A percentile compares a stretch with the other conserved stretches of the same genome.
phyloP scores from a whole-genome alignment of 2,329 filamentous ascomycete species.

The Trichoderma guizhouense region DNA sequence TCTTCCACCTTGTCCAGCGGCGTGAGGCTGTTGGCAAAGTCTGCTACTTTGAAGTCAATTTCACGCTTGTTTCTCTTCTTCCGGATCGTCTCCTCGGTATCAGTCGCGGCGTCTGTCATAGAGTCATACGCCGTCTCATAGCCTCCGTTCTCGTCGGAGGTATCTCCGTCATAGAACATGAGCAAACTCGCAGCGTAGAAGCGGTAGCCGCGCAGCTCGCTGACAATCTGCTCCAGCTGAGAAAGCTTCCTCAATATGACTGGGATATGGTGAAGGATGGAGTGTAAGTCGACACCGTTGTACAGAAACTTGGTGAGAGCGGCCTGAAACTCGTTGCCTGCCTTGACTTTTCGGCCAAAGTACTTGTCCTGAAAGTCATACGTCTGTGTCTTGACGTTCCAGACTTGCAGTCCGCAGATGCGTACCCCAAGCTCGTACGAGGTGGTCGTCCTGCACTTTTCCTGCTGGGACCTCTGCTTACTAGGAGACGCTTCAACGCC shows the following conservation, averaged over 20 bases:
- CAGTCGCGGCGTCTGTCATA: constrained; percentile 56
- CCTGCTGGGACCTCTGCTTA: constrained; percentile 87
- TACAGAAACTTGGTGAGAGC: constrained; percentile 88
- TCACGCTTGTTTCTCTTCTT: constrained; percentile 51
- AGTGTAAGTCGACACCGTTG: constrained; percentile 77
- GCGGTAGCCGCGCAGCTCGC: constrained; percentile 75
- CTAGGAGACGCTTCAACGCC: constrained; percentile 87
- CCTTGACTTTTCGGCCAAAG: constrained; percentile 83
- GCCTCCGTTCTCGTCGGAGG: constrained; percentile 45
- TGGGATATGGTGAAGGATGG: constrained; percentile 83
- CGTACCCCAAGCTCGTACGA: constrained; percentile 88
- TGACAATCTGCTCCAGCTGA: constrained; percentile 78
- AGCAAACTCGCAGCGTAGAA: constrained; percentile 94
- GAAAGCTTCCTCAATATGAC: constrained; percentile 79
- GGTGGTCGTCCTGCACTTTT: constrained; percentile 90
- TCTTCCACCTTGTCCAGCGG: constrained; percentile 68
- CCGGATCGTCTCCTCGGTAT: constrained; percentile 52
- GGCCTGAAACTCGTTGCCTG: constrained; percentile 82
- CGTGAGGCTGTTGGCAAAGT: constrained; percentile 97
- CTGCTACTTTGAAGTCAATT: constrained; percentile 94
- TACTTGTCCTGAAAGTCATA: constrained; percentile 99
- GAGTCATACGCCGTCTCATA: constrained; percentile 55
- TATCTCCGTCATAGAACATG: constrained; percentile 92
- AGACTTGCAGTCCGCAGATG: constrained; percentile 93
- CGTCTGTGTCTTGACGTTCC: constrained; percentile 77